Base-by-base conservation (phyloP, 192 early-diverging fungal genomes). In the Thamnidium elegans region DNA sequence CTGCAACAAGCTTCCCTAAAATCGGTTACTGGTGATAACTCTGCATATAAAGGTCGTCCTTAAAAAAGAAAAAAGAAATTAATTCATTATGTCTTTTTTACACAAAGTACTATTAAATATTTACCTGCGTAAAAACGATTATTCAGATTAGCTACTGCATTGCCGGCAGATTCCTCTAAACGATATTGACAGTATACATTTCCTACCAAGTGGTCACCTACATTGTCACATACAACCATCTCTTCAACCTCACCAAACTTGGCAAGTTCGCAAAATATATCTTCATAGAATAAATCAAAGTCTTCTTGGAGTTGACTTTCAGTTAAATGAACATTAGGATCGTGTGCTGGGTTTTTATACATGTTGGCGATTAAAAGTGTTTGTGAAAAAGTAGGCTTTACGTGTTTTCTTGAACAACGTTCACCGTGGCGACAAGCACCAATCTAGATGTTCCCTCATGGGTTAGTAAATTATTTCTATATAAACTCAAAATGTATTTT, bases 351-450 rank as follows among this genome's bases (percentile, higher is more conserved):
- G 78, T 97, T 96, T 60, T 91, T 90, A 79, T 96, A 99, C 71
- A 99, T 86, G 74, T 98, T 97, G 9, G 94, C 88, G 44, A 98
- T 76, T 5, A 99, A 84, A 14, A 99, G 82, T 8, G 96, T 98
- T 77, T 95, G 96, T 44, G 91, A 92, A 71, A 94, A 97, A 55
- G 89, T 92, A 14, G 97, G 97, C 76, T 96, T 94, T 59, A 97
- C 92, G 65, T 99, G 97, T 76, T 96, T 96, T 65, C 96, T 83
- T 15, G 93, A 94, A 72, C 97, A 98, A 55, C 93, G 86, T 69
- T 99, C 97, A 54, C 95, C 96, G 69, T 98, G 96, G 17, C 96
- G 83, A 72, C 97, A 99, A 39, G 97, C 95, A 31, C 97, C 97
- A 55, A 98, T 99, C 83, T 73, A 58, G 36, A 39, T 39, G 36